Base-by-base conservation (phyloP, 768 basidiomycete genomes). In the Cyathus striatus region DNA sequence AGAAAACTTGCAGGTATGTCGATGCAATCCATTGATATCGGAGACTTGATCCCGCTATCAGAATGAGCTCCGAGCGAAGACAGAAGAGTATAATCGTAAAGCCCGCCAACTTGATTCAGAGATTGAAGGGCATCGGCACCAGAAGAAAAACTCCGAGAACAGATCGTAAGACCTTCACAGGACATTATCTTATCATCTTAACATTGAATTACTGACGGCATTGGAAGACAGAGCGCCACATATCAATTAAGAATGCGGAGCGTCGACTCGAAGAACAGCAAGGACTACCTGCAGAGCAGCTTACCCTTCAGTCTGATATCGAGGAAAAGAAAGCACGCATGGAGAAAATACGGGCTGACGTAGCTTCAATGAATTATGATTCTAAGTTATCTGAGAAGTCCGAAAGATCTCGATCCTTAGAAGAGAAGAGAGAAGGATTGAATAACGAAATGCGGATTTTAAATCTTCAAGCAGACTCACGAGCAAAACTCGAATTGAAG, bases 401-500 rank as follows among this genome's bases (percentile, higher is more conserved):
- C 0, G 59, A 66, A 21, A 76, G 75, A 44, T 65, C 70, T n/a
- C 75, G 82, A 25, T 56, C 50, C 20, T 65, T 90, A 39, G 90
- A 97, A 46, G 79, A 79, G 25, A 72, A 70, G 37, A 70, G 86
- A 40, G 90, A 94, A 14, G 58, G 60, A 16, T 64, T 95, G 46
- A 88, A 83, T 42, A 50, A 61, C 0, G 94, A 96, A 47, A 70
- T 93, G 32, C 72, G 78, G 23, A 64, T 70, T 1, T 62, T 96
- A 51, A 90, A 80, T 51, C 53, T 78, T 35, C 92, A 97, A 57
- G 84, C 89, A 0, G 87, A 93, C 42, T 69, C 79, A 1, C 70
- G 95, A 34, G 90, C 93, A 2, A 84, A 79, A 52, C 59, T 97
- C 41, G 79, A 85, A 30, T 55, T 95, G 48, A 87, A 90, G 55